Base-by-base conservation (phyloP, 1,284 basidiomycete genomes). In the Mycosarcoma mackinlayi region DNA sequence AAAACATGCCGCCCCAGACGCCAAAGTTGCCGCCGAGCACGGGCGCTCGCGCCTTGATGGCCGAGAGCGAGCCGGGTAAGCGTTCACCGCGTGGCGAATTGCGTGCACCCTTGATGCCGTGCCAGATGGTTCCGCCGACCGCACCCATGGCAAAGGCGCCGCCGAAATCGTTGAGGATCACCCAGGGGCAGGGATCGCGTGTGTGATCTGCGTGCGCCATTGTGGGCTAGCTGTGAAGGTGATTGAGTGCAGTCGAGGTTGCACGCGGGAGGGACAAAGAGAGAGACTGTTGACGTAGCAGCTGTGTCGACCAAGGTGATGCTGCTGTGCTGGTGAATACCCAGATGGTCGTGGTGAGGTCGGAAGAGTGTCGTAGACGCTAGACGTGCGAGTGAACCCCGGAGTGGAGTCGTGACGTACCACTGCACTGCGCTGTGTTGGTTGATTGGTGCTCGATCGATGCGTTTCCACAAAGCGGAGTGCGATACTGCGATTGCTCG, bases 1-100 rank as follows among this genome's bases (percentile, higher is more conserved):
- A 95, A 57, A 84, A 84, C 56, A 84, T 78, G 10, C 83, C 84
- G 83, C 95, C 95, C 94, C 94, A 98, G 18, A 97, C 90, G 80
- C 94, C 94, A 83, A 97, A 97, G 86, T 97, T 96, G 27, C 94
- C 94, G 51, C 95, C 96, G 19, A 95, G 93, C 25, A 98, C 95
- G 3, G 96, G 96, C 55, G 96, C 95, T 62, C 96, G 89, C 37
- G 96, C 94, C 86, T 98, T 98, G 87, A 98, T 94, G 42, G 94
- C 94, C 30, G 94, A 93, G 60, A 98, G 85, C 18, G 96, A 94
- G 51, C 95, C 94, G 42, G 93, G 89, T 47, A 96, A 87, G 48
- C 95, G 91, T 84, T 98, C 94, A 41, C 96, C 96, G 83, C 91
- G 87, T 59, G 95, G 95, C 64, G 93, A 95, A 85, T 98, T 98